These are phyloP conservation scores for Seminavis robusta DNA, from an alignment of 108 stramenopile species.

Conservation along the genomic window DNA sequence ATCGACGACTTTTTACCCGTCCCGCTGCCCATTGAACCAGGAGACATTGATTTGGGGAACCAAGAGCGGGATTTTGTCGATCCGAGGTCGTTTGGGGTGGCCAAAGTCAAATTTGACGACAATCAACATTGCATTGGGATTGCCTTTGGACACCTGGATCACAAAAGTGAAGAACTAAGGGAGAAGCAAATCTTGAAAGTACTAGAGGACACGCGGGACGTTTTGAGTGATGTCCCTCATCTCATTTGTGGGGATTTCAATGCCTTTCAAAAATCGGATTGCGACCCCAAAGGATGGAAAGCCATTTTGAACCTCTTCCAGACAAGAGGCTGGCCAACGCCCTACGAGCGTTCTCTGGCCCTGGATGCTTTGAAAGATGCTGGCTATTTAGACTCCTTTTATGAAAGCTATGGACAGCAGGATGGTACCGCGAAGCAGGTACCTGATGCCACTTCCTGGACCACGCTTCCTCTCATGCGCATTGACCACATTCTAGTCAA, in stretches of 20 bases:
- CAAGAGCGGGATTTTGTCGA: constrained; percentile 14
- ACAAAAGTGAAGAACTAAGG: constrained; percentile 12
- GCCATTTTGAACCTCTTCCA: background rate
- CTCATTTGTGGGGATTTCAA: constrained; percentile 17
- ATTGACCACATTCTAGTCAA: constrained; percentile 11
- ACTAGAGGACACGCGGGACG: background rate
- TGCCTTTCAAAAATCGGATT: constrained; percentile 8
- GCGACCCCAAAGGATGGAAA: background rate
- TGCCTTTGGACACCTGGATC: constrained; percentile 8
- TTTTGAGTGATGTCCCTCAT: background rate
- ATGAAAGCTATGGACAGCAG: background rate
- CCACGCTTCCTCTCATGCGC: constrained; percentile 3
- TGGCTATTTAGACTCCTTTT: constrained; percentile 11
- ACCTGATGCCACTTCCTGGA: constrained; percentile 12
- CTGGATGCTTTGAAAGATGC: background rate
- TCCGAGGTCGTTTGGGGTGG: background rate
- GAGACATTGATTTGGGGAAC: constrained; percentile 5
- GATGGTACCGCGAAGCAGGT: background rate
- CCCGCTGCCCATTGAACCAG: background rate
- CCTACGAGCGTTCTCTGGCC: background rate
- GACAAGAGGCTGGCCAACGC: background rate
- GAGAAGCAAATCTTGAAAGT: background rate
- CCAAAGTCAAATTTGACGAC: background rate
- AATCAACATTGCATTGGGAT: background rate
- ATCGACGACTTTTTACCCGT: background rate